Conservation (phyloP, 2,329 filamentous ascomycete genomes). For the Cadophora gregata region DNA sequence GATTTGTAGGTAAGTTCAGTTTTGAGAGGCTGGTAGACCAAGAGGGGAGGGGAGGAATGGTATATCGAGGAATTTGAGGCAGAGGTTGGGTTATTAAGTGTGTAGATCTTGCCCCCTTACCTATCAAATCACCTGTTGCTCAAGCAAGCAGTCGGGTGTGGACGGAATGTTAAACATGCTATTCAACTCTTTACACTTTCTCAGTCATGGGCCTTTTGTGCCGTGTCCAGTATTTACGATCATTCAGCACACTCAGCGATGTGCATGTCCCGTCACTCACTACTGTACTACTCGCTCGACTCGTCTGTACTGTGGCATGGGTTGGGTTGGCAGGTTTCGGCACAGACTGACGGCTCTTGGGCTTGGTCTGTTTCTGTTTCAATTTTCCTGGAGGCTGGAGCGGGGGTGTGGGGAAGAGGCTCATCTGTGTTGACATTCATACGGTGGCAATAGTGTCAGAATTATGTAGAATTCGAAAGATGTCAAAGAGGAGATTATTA, state of each 20-base stretch:
- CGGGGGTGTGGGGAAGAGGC: neutral
- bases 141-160: neutral
- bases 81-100: neutral
- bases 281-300: too few species aligned
- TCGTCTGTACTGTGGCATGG: neutral
- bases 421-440: too few species aligned
- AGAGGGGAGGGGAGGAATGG: neutral
- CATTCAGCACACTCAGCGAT: neutral
- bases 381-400: neutral
- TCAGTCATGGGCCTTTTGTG: neutral
- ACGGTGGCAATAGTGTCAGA: neutral
- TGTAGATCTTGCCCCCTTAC: neutral
- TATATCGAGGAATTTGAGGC: neutral
- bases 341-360: slow-evolving; percentile 3
- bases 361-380: neutral
- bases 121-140: neutral
- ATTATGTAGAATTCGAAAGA: neutral
- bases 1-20: neutral
- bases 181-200: neutral
- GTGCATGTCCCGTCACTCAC: slow-evolving; percentile 4
- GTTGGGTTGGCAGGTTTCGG: neutral
- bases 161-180: neutral
- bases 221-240: neutral
- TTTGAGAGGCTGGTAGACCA: too few species aligned
- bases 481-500: neutral